These are phyloP conservation scores for Onygena corvina DNA, from an alignment of 2,329 filamentous ascomycete genomes.

Conservation along the genomic window DNA sequence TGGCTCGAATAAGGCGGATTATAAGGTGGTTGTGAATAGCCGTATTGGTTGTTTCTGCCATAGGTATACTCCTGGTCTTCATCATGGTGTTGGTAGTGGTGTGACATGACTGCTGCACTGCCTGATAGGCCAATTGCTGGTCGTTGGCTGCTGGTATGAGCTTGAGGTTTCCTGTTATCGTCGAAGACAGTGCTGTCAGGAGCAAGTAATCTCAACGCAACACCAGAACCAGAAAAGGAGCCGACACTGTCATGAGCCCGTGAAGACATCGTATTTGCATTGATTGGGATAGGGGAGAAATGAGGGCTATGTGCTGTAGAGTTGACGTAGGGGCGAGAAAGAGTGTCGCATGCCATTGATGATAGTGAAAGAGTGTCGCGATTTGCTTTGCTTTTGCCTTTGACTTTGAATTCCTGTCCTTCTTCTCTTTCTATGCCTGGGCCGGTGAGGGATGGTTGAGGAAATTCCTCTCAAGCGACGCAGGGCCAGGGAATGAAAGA, in stretches of 20 bases:
- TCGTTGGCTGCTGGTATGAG: not conserved
- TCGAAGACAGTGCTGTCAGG: constrained; percentile 4
- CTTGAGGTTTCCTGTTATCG: constrained; percentile 4
- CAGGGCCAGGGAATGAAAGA: not conserved
- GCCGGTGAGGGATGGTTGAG: not conserved
- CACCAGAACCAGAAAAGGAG: not conserved
- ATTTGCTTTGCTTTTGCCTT: not conserved
- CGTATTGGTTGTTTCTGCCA: constrained; percentile 19
- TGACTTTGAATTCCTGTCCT: no score
- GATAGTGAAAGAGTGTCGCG: not conserved
- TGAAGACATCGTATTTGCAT: constrained; percentile 1
- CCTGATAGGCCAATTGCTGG: not conserved
- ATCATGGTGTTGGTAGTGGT: constrained; percentile 19
- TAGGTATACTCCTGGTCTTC: constrained; percentile 20
- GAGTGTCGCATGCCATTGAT: constrained; percentile 6
- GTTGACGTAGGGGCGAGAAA: constrained; percentile 1
- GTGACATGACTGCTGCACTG: constrained; percentile 19
- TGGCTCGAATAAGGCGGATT: constrained; percentile 28
- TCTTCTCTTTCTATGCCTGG: not conserved
- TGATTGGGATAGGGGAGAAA: constrained; percentile 1
- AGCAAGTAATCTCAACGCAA: constrained; percentile 1
- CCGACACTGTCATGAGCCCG: constrained; percentile 1
- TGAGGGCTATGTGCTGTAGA: not conserved
- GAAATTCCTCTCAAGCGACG: not conserved
- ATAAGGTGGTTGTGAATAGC: constrained; percentile 19